A percentile compares a stretch with the other conserved stretches of the same genome.
Evolutionary conservation across 1,284 basidiomycete genomes (phyloP).

Genomic region (Ustilago hordei): DNA sequence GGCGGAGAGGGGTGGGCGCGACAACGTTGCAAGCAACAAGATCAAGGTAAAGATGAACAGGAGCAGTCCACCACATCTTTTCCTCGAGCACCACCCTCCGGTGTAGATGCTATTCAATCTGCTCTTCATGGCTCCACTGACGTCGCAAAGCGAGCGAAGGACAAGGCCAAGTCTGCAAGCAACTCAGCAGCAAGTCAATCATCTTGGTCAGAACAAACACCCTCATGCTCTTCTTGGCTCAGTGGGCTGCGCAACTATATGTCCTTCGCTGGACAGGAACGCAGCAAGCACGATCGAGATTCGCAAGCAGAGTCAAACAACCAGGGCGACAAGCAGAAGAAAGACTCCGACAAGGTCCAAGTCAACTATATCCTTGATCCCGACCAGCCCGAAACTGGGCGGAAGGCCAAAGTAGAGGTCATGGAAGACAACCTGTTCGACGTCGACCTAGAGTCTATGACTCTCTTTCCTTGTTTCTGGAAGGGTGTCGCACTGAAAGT

Average conservation of each 20-base stretch:
- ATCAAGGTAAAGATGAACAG: conserved; percentile 1
- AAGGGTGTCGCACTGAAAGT: conserved; percentile 67
- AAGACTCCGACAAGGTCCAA: conserved; percentile 34
- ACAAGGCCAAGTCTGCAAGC: neutral
- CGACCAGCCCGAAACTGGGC: conserved; percentile 54
- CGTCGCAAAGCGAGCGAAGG: conserved; percentile 6
- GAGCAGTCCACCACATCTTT: conserved; percentile 2
- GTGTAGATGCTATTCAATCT: conserved; percentile 41
- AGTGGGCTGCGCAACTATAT: conserved; percentile 15
- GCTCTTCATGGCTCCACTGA: conserved; percentile 26
- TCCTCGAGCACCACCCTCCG: conserved; percentile 45
- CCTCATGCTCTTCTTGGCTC: conserved; percentile 11
- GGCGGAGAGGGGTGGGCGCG: conserved; percentile 36
- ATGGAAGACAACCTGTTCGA: conserved; percentile 68
- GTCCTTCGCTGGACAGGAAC: conserved; percentile 4
- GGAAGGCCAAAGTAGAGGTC: conserved; percentile 56
- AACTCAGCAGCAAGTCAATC: neutral
- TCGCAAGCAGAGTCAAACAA: neutral
- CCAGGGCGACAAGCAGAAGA: conserved; percentile 3
- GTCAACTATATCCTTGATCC: conserved; percentile 61
- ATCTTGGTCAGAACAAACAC: neutral
- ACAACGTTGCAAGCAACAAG: neutral
- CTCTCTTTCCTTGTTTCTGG: conserved; percentile 70
- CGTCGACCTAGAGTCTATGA: conserved; percentile 64
- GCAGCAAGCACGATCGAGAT: neutral